Evolutionary conservation across 1,284 basidiomycete species (phyloP).

Genomic region (Sparassis latifolia): DNA sequence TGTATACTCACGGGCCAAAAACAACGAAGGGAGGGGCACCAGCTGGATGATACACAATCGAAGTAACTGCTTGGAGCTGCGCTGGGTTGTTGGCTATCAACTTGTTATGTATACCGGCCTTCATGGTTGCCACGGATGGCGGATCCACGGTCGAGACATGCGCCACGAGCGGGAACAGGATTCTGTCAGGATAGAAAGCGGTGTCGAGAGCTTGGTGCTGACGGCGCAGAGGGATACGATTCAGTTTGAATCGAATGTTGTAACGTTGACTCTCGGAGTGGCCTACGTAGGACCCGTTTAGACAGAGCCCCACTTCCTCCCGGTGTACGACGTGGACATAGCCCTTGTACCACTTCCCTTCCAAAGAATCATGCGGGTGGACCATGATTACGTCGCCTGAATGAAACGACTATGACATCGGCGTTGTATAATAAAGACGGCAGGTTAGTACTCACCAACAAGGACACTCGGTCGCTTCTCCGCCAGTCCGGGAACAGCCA

Average conservation of each 20-base stretch:
- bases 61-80: conserved; percentile 46
- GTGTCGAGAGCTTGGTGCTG: conserved; percentile 52
- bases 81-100: conserved; percentile 30
- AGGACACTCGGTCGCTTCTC: conserved; percentile 60
- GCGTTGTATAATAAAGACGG: not conserved
- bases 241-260: conserved; percentile 47
- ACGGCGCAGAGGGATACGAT: conserved; percentile 42
- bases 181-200: conserved; percentile 31
- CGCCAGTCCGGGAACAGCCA: conserved; percentile 52
- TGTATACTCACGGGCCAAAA: conserved; percentile 52
- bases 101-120: conserved; percentile 3
- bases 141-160: conserved; percentile 17
- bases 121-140: not conserved
- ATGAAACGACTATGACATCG: not conserved
- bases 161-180: conserved; percentile 32
- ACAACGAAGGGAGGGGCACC: conserved; percentile 52
- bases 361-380: conserved; percentile 30
- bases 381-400: conserved; percentile 49
- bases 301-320: conserved; percentile 45
- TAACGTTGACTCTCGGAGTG: not conserved
- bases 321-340: conserved; percentile 46
- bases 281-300: conserved; percentile 36
- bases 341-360: conserved; percentile 50
- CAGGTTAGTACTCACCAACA: conserved; percentile 33
- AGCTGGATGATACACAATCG: conserved; percentile 35